Evolutionary conservation across 2,329 filamentous ascomycete species (phyloP), one percentile per base, ranked within the genome.

Genomic region (Cryphonectria japonica): DNA sequence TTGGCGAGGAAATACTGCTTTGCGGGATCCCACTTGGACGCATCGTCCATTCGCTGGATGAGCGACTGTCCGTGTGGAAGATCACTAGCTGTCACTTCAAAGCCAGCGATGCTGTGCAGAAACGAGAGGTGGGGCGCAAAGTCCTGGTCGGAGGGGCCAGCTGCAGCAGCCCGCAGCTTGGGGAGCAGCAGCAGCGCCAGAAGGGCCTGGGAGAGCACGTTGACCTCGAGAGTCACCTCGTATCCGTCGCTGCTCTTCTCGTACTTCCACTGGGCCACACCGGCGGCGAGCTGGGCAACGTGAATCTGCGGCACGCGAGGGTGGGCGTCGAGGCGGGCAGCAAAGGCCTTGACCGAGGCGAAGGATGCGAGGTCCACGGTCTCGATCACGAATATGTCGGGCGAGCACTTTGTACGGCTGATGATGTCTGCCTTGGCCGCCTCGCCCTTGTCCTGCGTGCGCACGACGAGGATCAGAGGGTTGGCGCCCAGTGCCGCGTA

Each of bases 181-280:
- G 84, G 85, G 1, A 87, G 78, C 34, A 91, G 80, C 0, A 88
- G 76, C 2, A 89, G 69, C 0, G 82, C 85, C 16, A 91, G 78
- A 0, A 89, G 79, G 7, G 84, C 81, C 0, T 86, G 89, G 2
- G 87, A 88, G 0, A 91, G 78, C 0, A 85, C 82, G 74, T 90
- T 90, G 73, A 89, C 84, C 76, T 90, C 87, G 6, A 90, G 72
- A 0, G 82, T 84, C 63, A 82, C 78, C 71, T 88, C 86, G 79
- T 83, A 86, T 3, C 84, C 85, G 16, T 84, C 82, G 1, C 77
- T 65, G 0, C 81, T 81, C 0, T 75, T 69, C 2, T 71, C 73
- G 72, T 81, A 84, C 32, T 78, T 75, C 19, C 79, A 76, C 62
- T 80, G 79, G 72, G 81, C 81, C 6, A 83, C 67, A n/a, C 83